These are phyloP conservation scores for Naganishia onofrii DNA, from an alignment of 768 basidiomycete genomes.

Conservation along the genomic window DNA sequence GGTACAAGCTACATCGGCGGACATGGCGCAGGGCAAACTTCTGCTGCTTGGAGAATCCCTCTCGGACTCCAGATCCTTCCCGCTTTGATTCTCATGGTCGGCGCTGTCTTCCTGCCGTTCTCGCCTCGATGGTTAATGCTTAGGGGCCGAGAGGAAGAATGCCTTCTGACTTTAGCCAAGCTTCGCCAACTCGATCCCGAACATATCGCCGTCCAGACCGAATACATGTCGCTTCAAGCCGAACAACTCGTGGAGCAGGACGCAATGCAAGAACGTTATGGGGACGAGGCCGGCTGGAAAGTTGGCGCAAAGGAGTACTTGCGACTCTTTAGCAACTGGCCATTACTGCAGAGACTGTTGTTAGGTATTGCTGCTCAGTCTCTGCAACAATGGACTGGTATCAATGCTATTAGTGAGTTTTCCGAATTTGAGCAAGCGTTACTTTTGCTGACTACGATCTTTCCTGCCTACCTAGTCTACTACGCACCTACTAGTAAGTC, in stretches of 20 bases:
- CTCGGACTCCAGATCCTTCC: constrained; percentile 72
- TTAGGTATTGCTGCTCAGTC: constrained; percentile 68
- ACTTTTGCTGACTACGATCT: constrained; percentile 9
- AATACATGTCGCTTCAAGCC: constrained; percentile 58
- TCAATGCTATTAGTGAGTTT: constrained; percentile 56
- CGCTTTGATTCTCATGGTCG: constrained; percentile 66
- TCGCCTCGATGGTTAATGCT: constrained; percentile 74
- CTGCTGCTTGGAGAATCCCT: constrained; percentile 74
- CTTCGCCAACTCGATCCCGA: constrained; percentile 62
- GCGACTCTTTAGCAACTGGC: constrained; percentile 58
- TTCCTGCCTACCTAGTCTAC: constrained; percentile 59
- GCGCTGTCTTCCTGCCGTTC: constrained; percentile 75
- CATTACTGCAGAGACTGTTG: constrained; percentile 61
- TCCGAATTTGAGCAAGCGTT: not conserved
- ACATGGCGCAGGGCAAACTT: constrained; percentile 59
- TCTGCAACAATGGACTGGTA: constrained; percentile 80
- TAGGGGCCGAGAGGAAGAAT: constrained; percentile 69
- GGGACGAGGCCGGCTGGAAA: constrained; percentile 57
- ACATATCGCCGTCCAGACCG: constrained; percentile 52
- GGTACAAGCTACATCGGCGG: constrained; percentile 60
- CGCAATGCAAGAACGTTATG: constrained; percentile 59
- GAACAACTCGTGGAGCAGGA: constrained; percentile 73
- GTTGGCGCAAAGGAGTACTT: constrained; percentile 64
- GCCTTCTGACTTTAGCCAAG: constrained; percentile 62
- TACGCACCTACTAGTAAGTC: constrained; percentile 61